Conservation (phyloP, 2,329 filamentous ascomycete species). For the Dactylellina drechsleri region DNA sequence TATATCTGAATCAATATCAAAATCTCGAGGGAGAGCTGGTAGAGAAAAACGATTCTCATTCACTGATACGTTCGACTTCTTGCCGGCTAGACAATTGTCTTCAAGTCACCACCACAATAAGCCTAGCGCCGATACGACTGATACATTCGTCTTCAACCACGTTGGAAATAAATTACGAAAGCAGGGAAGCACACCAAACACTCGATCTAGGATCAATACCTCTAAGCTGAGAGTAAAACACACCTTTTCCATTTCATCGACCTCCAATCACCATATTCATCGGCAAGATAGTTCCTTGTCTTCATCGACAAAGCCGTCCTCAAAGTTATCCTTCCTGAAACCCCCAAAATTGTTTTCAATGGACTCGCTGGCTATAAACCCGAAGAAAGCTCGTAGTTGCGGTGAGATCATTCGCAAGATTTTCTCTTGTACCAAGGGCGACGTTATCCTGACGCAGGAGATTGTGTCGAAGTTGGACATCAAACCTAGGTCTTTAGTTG, state of each 20-base stretch:
- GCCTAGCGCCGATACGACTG: conserved; percentile 21
- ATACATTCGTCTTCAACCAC: conserved; percentile 1
- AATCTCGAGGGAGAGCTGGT: conserved; percentile 2
- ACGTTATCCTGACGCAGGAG: not conserved
- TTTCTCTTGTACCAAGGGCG: conserved; percentile 23
- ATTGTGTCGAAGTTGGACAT: conserved; percentile 18
- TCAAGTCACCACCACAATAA: conserved; percentile 26
- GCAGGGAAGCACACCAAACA: conserved; percentile 21
- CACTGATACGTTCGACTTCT: conserved; percentile 21
- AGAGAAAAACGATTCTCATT: conserved; percentile 37
- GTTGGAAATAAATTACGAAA: conserved; percentile 22
- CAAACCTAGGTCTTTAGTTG: conserved; percentile 3
- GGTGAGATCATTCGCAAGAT: conserved; percentile 40
- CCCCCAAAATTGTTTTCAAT: conserved; percentile 6
- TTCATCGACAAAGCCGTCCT: conserved; percentile 4
- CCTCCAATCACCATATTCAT: not conserved
- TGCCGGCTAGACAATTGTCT: conserved; percentile 9
- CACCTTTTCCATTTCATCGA: conserved; percentile 25
- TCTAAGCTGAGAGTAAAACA: conserved; percentile 17
- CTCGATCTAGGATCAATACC: conserved; percentile 29
- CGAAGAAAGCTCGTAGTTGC: conserved; percentile 11
- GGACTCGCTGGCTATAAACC: not conserved
- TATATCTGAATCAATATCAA: not conserved
- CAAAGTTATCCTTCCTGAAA: not conserved
- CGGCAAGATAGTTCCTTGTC: not conserved